phyloP scores from a whole-genome alignment of 2,329 filamentous ascomycete genomes.

The Fusarium falciforme region DNA sequence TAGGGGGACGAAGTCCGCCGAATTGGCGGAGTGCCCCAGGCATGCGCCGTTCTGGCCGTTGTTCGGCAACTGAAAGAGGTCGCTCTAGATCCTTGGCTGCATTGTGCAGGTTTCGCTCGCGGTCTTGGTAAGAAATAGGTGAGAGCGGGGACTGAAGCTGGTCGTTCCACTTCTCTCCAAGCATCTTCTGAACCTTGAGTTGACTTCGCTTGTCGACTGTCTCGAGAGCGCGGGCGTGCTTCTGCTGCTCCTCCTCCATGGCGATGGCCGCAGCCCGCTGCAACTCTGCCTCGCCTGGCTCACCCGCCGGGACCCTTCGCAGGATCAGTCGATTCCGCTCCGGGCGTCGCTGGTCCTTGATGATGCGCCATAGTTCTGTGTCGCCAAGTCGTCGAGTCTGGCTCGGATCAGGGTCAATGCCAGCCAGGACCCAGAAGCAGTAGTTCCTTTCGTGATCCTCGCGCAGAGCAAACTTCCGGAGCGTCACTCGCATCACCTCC shows the following conservation, averaged over 20 bases:
- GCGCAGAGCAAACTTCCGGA: slow-evolving; percentile 87
- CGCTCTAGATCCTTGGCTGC: slow-evolving; percentile 69
- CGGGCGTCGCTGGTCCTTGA: slow-evolving; percentile 84
- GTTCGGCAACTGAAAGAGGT: slow-evolving; percentile 61
- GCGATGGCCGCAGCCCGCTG: slow-evolving; percentile 90
- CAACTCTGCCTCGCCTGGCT: slow-evolving; percentile 88
- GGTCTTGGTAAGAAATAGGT: slow-evolving; percentile 77
- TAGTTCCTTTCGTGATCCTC: slow-evolving; percentile 95
- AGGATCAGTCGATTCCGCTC: slow-evolving; percentile 93
- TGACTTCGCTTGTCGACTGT: slow-evolving; percentile 81
- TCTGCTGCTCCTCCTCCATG: slow-evolving; percentile 84
- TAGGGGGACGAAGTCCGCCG: slow-evolving; percentile 91
- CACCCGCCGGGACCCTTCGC: slow-evolving; percentile 89
- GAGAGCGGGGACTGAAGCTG: slow-evolving; percentile 86
- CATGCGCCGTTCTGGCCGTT: slow-evolving; percentile 59
- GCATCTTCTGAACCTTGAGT: slow-evolving; percentile 87
- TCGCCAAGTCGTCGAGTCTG: slow-evolving; percentile 87
- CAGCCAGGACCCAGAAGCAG: slow-evolving; percentile 94
- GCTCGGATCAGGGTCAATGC: slow-evolving; percentile 82
- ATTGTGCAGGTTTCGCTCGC: slow-evolving; percentile 74
- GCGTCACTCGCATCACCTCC: slow-evolving; percentile 89
- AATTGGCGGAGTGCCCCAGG: slow-evolving; percentile 77
- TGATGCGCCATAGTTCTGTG: slow-evolving; percentile 89
- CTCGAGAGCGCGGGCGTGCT: slow-evolving; percentile 72
- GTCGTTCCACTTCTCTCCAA: slow-evolving; percentile 87